Evolutionary conservation across 768 basidiomycete genomes (phyloP).

Genomic region (Boletus rubroflammeus): DNA sequence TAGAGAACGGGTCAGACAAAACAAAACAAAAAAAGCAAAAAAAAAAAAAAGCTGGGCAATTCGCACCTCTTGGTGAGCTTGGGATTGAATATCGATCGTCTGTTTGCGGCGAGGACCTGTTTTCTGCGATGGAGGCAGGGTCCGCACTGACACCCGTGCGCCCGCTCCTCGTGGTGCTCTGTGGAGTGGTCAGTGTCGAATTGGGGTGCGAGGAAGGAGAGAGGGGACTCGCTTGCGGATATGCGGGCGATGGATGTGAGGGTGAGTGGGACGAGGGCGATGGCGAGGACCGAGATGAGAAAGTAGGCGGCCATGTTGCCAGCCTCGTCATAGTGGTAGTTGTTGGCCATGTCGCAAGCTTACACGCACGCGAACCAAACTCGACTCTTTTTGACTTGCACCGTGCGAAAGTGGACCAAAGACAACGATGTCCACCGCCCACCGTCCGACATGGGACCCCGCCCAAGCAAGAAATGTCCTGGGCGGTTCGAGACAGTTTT

Average conservation of each 20-base stretch:
- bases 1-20: slow-evolving; percentile 26
- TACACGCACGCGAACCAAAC: not conserved
- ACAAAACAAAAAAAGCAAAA: not conserved
- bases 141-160: slow-evolving; percentile 55
- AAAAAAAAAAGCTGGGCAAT: not conserved
- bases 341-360: slow-evolving; percentile 52
- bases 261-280: slow-evolving; percentile 79
- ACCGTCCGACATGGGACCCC: slow-evolving; percentile 96
- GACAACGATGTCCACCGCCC: slow-evolving; percentile 85
- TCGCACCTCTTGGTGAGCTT: slow-evolving; percentile 49
- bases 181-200: slow-evolving; percentile 11
- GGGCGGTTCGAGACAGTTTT: slow-evolving; percentile 89
- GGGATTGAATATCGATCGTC: slow-evolving; percentile 47
- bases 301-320: slow-evolving; percentile 90
- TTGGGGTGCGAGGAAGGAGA: too few species aligned
- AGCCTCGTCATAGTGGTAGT: slow-evolving; percentile 82
- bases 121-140: slow-evolving; percentile 56
- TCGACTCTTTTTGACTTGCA: slow-evolving; percentile 9
- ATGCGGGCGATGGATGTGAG: slow-evolving; percentile 41
- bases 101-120: slow-evolving; percentile 38
- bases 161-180: slow-evolving; percentile 34
- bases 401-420: slow-evolving; percentile 10
- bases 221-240: slow-evolving; percentile 41
- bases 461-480: slow-evolving; percentile 92
- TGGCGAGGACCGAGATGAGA: slow-evolving; percentile 81